Conservation (phyloP, 163 green algal genomes). For the Volvox carteri region DNA sequence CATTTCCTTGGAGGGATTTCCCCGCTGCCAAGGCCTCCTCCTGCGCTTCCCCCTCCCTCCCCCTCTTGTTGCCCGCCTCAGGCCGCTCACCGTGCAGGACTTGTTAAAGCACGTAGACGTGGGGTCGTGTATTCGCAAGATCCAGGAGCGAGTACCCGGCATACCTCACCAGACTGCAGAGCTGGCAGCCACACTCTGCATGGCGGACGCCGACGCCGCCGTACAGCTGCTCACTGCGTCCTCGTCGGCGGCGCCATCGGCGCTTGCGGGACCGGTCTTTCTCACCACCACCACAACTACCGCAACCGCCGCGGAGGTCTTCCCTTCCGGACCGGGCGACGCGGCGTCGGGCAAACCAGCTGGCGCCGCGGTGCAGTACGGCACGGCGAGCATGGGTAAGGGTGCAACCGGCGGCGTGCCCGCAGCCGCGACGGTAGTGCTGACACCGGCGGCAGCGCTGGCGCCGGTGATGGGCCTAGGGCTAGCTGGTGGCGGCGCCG, state of each 20-base stretch:
- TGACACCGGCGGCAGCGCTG: constrained; percentile 17
- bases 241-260: constrained; percentile 3
- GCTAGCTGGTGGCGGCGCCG: background rate
- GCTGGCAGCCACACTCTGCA: constrained; percentile 56
- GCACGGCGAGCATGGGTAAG: background rate
- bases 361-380: background rate
- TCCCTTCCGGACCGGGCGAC: background rate
- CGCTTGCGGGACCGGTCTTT: constrained; percentile 38
- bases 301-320: constrained; percentile 3
- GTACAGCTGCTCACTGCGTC: constrained; percentile 52
- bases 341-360: background rate
- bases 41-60: no score
- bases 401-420: background rate
- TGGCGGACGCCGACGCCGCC: constrained; percentile 48
- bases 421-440: constrained; percentile 31
- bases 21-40: no score
- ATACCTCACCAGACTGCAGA: constrained; percentile 51
- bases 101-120: constrained; percentile 53
- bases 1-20: no score
- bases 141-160: constrained; percentile 43
- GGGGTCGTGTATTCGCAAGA: constrained; percentile 37
- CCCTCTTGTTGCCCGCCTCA: no score
- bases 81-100: constrained; percentile 54
- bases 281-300: constrained; percentile 26
- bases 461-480: background rate